Conservation (phyloP, 352 stramenopile species). For the Phytophthora tentaculata region DNA sequence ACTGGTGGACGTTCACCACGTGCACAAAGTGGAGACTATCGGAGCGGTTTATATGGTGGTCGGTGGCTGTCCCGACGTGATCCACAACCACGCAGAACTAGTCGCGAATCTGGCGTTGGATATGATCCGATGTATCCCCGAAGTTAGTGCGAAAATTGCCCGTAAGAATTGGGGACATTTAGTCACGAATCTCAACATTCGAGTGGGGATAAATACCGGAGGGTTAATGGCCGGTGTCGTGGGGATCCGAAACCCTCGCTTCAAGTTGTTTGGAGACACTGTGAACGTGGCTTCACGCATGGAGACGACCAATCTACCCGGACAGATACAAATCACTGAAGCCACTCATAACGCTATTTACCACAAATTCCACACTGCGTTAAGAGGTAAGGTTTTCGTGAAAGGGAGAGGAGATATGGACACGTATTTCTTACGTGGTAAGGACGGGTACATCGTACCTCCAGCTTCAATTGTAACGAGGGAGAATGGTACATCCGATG, state of each 20-base stretch:
- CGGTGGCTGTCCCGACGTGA: conserved; percentile 75
- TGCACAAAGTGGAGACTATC: conserved; percentile 93
- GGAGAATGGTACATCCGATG: neutral
- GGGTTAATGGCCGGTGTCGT: conserved; percentile 88
- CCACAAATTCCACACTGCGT: conserved; percentile 71
- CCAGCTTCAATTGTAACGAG: conserved; percentile 34
- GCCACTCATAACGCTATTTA: conserved; percentile 69
- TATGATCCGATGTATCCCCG: conserved; percentile 82
- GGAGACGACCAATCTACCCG: conserved; percentile 82
- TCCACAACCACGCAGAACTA: conserved; percentile 76
- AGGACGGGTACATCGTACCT: conserved; percentile 63
- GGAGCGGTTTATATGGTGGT: conserved; percentile 92
- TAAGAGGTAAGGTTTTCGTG: conserved; percentile 80
- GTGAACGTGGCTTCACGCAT: conserved; percentile 89
- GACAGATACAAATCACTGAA: conserved; percentile 85
- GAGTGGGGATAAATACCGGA: conserved; percentile 88
- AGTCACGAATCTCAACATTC: conserved; percentile 84
- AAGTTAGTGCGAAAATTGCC: conserved; percentile 75
- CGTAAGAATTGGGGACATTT: conserved; percentile 70
- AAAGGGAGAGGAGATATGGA: conserved; percentile 87
- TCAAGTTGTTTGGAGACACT: conserved; percentile 90
- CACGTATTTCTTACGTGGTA: conserved; percentile 80
- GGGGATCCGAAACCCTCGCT: conserved; percentile 82
- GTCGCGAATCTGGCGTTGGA: conserved; percentile 83
- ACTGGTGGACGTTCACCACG: conserved; percentile 83